phyloP scores from a whole-genome alignment of 768 basidiomycete genomes.

The Mycena filopes region DNA sequence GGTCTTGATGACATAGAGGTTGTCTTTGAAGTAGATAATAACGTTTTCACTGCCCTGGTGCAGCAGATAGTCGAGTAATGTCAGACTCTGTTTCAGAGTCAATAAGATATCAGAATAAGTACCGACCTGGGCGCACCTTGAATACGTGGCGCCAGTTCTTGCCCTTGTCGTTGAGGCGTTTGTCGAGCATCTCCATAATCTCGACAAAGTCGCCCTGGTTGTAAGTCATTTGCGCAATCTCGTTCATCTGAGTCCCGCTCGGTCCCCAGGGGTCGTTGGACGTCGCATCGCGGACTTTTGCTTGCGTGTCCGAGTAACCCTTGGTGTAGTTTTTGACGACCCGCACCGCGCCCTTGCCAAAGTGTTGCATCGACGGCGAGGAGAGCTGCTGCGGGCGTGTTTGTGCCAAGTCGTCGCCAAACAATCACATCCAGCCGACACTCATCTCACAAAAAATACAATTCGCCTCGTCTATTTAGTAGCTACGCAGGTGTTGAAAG shows the following conservation, averaged over 20 bases:
- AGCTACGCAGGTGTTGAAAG: too few species aligned
- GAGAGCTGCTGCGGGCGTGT: constrained; percentile 14
- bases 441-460: too few species aligned
- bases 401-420: background rate
- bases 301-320: constrained; percentile 94
- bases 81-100: constrained; percentile 72
- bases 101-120: background rate
- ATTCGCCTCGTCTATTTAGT: too few species aligned
- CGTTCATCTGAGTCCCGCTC: constrained; percentile 98
- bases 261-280: constrained; percentile 99
- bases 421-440: too few species aligned
- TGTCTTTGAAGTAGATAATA: constrained; percentile 97
- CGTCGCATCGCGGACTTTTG: constrained; percentile 95
- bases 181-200: constrained; percentile 99
- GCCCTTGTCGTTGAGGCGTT: constrained; percentile 97
- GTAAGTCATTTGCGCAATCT: constrained; percentile 95
- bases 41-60: constrained; percentile 99
- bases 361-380: constrained; percentile 75
- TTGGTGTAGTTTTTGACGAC: constrained; percentile 97
- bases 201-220: constrained; percentile 99
- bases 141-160: constrained; percentile 99
- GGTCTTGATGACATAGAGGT: constrained; percentile 97
- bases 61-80: constrained; percentile 93
- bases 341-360: constrained; percentile 86
- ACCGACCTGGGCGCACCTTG: constrained; percentile 69